Percentiles rank a stretch among this genome's conserved stretches.
Conservation (phyloP, 2,329 filamentous ascomycete species). For the Penicillium sp. region DNA sequence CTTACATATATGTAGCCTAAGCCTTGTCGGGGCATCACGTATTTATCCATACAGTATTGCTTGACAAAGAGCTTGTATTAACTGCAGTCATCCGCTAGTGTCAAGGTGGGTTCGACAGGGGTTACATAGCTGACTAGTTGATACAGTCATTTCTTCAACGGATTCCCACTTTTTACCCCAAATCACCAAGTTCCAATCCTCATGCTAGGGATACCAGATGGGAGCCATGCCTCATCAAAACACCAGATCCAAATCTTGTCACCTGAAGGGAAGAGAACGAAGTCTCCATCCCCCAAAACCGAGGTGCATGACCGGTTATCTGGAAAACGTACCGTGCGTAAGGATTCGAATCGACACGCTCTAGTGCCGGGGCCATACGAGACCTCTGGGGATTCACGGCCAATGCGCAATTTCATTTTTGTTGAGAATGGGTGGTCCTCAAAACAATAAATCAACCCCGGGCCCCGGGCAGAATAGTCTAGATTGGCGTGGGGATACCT, state of each 20-base stretch:
- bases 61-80: neutral
- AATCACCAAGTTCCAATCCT: neutral
- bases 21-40: neutral
- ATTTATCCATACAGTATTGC: neutral
- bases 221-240: slow-evolving; percentile 15
- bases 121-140: neutral
- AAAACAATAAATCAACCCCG: neutral
- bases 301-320: too few species aligned
- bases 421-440: neutral
- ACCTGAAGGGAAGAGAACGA: neutral
- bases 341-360: neutral
- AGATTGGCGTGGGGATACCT: neutral
- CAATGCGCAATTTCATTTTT: neutral
- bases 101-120: neutral
- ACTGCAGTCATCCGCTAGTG: neutral
- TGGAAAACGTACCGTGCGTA: too few species aligned
- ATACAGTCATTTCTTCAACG: neutral
- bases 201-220: neutral
- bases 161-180: neutral
- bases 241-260: slow-evolving; percentile 16
- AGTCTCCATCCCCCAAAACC: neutral
- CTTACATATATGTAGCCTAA: neutral
- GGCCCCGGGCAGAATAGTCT: neutral
- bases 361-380: neutral
- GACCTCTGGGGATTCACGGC: neutral